Conservation (phyloP, 164 flowering plant species). For the Liquidambar formosana region DNA sequence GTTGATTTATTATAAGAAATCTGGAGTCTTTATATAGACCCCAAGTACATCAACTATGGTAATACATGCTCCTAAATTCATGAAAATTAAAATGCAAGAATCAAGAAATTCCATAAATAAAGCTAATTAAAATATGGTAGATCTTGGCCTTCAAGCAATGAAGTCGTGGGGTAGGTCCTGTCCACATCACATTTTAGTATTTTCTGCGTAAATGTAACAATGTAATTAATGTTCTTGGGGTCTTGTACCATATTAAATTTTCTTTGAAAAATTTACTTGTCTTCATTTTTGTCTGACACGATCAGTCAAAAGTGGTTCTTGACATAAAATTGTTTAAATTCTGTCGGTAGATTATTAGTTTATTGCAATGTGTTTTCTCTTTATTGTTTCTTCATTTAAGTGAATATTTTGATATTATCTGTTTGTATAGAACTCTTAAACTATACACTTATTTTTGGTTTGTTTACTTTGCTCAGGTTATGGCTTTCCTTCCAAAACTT, state of each 20-base stretch:
- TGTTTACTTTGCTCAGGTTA: slow-evolving; percentile 48
- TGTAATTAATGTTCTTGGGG: not conserved
- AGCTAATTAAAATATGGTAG: too few species aligned
- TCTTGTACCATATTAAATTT: not conserved
- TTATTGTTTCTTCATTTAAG: too few species aligned
- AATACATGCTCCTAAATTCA: too few species aligned
- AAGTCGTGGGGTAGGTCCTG: too few species aligned
- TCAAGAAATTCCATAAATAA: too few species aligned
- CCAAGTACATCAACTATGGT: too few species aligned
- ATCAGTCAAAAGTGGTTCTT: not conserved
- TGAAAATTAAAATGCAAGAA: too few species aligned
- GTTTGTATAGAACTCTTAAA: not conserved
- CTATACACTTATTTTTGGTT: not conserved
- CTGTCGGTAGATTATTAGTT: not conserved
- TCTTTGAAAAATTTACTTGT: not conserved
- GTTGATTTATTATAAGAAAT: too few species aligned
- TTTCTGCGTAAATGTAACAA: not conserved
- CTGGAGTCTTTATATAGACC: too few species aligned
- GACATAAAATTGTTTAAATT: not conserved
- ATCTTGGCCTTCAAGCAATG: too few species aligned
- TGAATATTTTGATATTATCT: slow-evolving; percentile 1
- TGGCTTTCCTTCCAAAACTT: slow-evolving; percentile 79
- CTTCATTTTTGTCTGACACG: not conserved
- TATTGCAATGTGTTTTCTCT: not conserved
- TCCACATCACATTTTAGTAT: too few species aligned